These are phyloP conservation scores for Sclerotiophoma versabilis DNA, from an alignment of 2,329 filamentous ascomycete genomes.

Conservation along the genomic window DNA sequence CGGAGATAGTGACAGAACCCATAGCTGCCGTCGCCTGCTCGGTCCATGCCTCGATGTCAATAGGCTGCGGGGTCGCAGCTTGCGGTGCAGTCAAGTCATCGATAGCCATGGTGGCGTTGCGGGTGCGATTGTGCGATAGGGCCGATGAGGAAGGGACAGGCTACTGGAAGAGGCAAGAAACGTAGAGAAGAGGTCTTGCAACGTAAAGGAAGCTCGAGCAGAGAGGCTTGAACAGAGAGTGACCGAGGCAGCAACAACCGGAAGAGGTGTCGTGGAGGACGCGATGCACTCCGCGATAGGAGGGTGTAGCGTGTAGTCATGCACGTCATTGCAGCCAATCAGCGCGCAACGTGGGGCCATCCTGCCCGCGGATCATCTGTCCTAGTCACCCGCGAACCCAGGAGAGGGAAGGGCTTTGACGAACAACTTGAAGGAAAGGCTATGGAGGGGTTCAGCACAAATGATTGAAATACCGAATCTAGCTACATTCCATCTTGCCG, in stretches of 20 bases:
- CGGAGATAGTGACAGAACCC: conserved; percentile 50
- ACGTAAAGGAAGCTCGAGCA: background rate
- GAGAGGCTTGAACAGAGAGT: background rate
- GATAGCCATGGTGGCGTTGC: conserved; percentile 45
- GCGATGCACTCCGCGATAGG: conserved; percentile 31
- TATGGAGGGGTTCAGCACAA: too few relatives aligned
- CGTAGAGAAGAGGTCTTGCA: background rate
- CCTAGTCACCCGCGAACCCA: too few relatives aligned
- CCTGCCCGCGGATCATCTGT: background rate
- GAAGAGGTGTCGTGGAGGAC: conserved; percentile 22
- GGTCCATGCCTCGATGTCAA: conserved; percentile 59
- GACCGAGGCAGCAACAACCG: conserved; percentile 9
- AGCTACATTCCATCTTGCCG: too few relatives aligned
- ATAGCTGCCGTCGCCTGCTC: conserved; percentile 55
- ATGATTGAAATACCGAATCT: too few relatives aligned
- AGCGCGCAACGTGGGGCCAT: conserved; percentile 31
- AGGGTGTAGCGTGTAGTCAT: conserved; percentile 22
- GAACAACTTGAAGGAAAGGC: too few relatives aligned
- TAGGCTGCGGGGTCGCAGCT: conserved; percentile 36
- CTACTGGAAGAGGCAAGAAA: background rate
- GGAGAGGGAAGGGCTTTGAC: too few relatives aligned
- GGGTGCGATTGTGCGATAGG: conserved; percentile 8
- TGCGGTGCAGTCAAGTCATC: conserved; percentile 31
- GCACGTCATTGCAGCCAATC: conserved; percentile 38
- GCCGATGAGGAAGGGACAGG: background rate